Evolutionary conservation across 371 early-diverging fungal genomes (phyloP).

Genomic region (Blakeslea trispora): DNA sequence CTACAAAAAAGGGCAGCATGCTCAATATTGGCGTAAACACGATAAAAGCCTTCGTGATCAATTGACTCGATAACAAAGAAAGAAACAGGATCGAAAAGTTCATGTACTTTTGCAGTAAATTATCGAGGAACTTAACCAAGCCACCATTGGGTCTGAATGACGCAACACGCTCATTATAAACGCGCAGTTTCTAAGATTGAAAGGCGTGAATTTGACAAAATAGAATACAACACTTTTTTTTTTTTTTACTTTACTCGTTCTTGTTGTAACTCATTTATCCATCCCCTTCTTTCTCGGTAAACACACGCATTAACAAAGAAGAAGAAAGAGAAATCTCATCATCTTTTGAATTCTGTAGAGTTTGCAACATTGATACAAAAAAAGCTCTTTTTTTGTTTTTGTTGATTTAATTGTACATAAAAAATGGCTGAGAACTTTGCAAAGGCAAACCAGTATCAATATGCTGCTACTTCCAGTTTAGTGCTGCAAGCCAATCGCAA

Average conservation of each 20-base stretch:
- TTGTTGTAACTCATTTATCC: neutral
- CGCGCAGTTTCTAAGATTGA: neutral
- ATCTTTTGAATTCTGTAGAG: neutral
- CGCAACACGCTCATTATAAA: too few species aligned
- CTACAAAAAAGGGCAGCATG: too few species aligned
- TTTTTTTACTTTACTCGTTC: neutral
- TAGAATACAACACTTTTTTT: neutral
- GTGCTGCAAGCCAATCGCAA: constrained; percentile 91
- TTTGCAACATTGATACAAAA: constrained; percentile 3
- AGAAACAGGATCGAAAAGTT: too few species aligned
- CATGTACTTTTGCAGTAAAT: too few species aligned
- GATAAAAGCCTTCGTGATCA: too few species aligned
- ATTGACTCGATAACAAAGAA: too few species aligned
- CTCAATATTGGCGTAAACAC: too few species aligned
- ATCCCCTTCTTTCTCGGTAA: neutral
- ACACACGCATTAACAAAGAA: neutral
- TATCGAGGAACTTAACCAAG: too few species aligned
- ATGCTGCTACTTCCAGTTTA: constrained; percentile 92
- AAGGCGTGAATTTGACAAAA: neutral
- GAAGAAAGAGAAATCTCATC: neutral
- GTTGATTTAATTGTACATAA: constrained; percentile 4
- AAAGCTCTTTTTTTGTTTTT: constrained; percentile 12
- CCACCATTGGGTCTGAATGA: too few species aligned
- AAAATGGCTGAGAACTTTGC: constrained; percentile 79
- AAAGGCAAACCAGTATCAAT: constrained; percentile 81